phyloP scores from a whole-genome alignment of 257 asterid species.

The Solanum clarkiae region DNA sequence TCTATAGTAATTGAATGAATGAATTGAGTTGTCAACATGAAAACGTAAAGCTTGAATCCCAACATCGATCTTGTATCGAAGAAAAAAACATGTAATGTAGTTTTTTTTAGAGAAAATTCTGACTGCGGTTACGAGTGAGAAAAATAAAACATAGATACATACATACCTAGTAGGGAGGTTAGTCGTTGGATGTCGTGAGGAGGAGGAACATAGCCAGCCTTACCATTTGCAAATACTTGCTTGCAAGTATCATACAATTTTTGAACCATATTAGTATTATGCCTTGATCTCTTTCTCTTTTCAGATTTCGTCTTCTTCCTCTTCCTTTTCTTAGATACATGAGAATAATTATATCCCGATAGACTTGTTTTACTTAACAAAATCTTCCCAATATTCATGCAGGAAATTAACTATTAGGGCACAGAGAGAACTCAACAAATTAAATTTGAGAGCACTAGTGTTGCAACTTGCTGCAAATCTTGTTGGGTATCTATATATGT shows the following conservation, averaged over 20 bases:
- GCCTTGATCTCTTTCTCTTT: not conserved
- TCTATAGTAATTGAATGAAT: no score
- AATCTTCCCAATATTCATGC: not conserved
- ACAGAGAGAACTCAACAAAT: not conserved
- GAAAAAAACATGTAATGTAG: no score
- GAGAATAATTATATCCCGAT: not conserved
- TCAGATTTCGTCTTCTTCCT: not conserved
- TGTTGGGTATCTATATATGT: not conserved
- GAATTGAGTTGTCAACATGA: no score
- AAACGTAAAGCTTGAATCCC: no score
- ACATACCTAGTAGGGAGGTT: constrained; percentile 5
- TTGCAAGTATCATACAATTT: constrained; percentile 4
- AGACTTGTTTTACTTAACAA: not conserved
- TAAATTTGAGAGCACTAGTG: not conserved
- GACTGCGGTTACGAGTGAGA: not conserved
- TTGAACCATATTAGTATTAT: not conserved
- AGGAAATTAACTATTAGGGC: not conserved
- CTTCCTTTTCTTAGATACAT: not conserved
- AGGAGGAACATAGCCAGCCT: constrained; percentile 6
- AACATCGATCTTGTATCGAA: no score
- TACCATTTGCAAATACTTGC: constrained; percentile 1
- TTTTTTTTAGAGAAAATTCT: not conserved
- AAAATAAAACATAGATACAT: not conserved
- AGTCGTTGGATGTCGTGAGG: not conserved
- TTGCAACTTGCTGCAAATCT: not conserved